Conservation (phyloP, 2,329 filamentous ascomycete genomes). For the Pseudogymnoascus sp. region DNA sequence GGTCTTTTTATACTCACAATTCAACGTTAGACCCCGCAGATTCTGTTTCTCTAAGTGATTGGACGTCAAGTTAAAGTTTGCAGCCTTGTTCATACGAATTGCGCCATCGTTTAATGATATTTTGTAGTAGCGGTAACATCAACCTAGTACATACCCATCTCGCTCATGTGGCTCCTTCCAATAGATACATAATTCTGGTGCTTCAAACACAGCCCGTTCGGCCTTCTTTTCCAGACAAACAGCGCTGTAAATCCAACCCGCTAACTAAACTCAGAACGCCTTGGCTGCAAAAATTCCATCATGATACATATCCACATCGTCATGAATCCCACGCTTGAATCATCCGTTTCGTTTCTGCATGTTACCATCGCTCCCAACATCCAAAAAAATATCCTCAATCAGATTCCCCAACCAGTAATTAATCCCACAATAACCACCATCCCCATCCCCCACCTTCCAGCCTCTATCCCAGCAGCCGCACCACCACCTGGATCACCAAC, state of each 20-base stretch:
- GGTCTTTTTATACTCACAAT: too few species aligned
- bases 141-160: not conserved
- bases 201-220: not conserved
- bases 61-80: not conserved
- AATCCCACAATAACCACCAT: conserved; percentile 21
- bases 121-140: not conserved
- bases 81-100: not conserved
- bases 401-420: conserved; percentile 20
- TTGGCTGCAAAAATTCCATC: not conserved
- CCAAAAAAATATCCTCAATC: not conserved
- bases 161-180: not conserved
- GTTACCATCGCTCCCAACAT: not conserved
- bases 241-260: not conserved
- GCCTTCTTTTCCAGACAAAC: not conserved
- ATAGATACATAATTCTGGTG: not conserved
- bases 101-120: not conserved
- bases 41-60: not conserved
- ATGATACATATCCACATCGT: not conserved
- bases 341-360: not conserved
- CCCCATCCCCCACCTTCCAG: conserved; percentile 19
- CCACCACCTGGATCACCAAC: conserved; percentile 16
- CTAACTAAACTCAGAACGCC: not conserved
- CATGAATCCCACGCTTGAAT: not conserved
- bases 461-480: conserved; percentile 18
- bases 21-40: too few species aligned